phyloP scores from a whole-genome alignment of 1,284 basidiomycete genomes.

The Gomphus sp. region DNA sequence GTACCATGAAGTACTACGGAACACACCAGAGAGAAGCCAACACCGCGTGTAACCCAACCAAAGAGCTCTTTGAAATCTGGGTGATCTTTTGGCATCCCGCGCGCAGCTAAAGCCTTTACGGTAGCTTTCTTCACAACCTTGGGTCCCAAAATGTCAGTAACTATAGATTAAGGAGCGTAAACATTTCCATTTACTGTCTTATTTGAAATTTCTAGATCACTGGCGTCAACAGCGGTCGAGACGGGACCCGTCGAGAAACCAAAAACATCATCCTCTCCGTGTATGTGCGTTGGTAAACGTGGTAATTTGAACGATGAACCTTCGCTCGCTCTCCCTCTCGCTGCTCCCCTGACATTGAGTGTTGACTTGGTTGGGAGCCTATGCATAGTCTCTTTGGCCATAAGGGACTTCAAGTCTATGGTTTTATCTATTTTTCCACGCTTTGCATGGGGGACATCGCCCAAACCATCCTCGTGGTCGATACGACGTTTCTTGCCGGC shows the following conservation, averaged over 20 bases:
- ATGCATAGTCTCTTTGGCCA: conserved; percentile 23
- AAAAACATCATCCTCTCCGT: conserved; percentile 36
- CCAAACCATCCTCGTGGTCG: background rate
- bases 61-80: conserved; percentile 53
- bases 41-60: conserved; percentile 42
- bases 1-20: background rate
- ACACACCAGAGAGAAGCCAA: conserved; percentile 45
- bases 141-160: background rate
- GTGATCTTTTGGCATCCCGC: conserved; percentile 44
- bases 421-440: conserved; percentile 19
- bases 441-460: conserved; percentile 23
- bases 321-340: conserved; percentile 22
- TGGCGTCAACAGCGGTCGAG: background rate
- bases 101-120: conserved; percentile 27
- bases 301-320: conserved; percentile 5
- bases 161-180: background rate
- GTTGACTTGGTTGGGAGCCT: conserved; percentile 41
- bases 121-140: conserved; percentile 38
- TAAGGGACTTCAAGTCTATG: conserved; percentile 12
- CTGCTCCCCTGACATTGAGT: conserved; percentile 14
- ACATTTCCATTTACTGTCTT: conserved; percentile 32
- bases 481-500: background rate
- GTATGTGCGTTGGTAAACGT: background rate
- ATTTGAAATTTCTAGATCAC: conserved; percentile 28
- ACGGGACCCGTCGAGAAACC: conserved; percentile 17